Base-by-base conservation (phyloP, 1,139 yeast genomes). In the Debaryomyces fabryi region DNA sequence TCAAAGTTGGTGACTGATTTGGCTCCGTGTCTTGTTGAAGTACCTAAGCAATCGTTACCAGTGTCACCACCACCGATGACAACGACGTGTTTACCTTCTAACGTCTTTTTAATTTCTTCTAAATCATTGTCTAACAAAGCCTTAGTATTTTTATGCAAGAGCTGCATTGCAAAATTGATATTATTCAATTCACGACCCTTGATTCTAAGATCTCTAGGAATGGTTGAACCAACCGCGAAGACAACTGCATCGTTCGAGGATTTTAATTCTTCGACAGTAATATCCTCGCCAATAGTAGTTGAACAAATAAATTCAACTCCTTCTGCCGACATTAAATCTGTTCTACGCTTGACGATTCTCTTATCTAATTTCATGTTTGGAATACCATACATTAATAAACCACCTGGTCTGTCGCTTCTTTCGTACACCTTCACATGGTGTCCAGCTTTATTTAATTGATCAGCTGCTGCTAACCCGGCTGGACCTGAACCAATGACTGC, bases 51-150 rank as follows among this genome's bases (percentile, higher is more conserved):
- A 78, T 93, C 99, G 66, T 93, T 93, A 82, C 99, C 99, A 39
- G 99, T 93, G 70, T 93, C 99, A 82, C 99, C 99, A 76, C 99
- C 99, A 64, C 99, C 99, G 76, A 93, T 92, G 50, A 93, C 98
- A 63, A 93, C 85, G 50, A 93, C 98, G 57, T 88, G 78, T 78
- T 92, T 93, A 58, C 96, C 98, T 54, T 79, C 83, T 53, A 93
- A 72, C 53, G 82, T 79, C 57, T 79, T 74, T 58, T 87, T 83
- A 50, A 92, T 86, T 51, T 85, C 88, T 52, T 85, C 96, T 65
- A 92, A 79, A 60, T 88, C 82, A 55, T 86, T 86, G 51, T 88
- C 92, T 58, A 93, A 81, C 61, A 93, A 78, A 2, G 97, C 95
- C 73, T 91, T 82, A 53, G 99, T 93, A 76, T 93, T 93, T 64